phyloP scores from a whole-genome alignment of 202 grass and related monocot species.

The Miscanthus sacchariflorus region DNA sequence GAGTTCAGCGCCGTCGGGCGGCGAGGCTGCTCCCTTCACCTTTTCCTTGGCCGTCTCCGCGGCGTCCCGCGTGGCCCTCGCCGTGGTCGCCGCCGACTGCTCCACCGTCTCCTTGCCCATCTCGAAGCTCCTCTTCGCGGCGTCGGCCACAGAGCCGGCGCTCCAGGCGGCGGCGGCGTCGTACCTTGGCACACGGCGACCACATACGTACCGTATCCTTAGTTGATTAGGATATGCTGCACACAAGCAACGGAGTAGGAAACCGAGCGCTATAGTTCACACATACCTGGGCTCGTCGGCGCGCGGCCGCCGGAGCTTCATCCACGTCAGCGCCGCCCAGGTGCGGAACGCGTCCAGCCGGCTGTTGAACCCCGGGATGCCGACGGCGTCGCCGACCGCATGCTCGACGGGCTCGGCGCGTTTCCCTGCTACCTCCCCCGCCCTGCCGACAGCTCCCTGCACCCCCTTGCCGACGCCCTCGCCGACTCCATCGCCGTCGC shows the following conservation, averaged over 20 bases:
- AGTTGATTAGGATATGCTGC: neutral
- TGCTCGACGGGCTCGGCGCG: conserved; percentile 56
- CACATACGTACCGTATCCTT: neutral
- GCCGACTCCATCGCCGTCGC: neutral
- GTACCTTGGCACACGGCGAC: conserved; percentile 4
- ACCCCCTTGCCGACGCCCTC: neutral
- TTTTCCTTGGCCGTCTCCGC: conserved; percentile 56
- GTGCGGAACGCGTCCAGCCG: conserved; percentile 59
- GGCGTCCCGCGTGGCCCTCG: conserved; percentile 42
- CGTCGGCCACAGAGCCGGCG: conserved; percentile 43
- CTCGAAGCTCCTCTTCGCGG: conserved; percentile 66
- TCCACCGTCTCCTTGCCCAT: conserved; percentile 64
- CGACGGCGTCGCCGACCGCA: conserved; percentile 55
- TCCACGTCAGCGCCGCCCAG: conserved; percentile 64
- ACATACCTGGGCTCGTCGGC: conserved; percentile 46
- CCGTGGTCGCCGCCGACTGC: conserved; percentile 50
- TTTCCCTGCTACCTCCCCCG: neutral
- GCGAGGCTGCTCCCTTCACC: conserved; percentile 42
- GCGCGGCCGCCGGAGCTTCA: conserved; percentile 57
- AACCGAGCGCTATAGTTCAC: neutral
- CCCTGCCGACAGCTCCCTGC: neutral
- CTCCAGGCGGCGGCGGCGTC: neutral
- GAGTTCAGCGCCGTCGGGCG: conserved; percentile 17
- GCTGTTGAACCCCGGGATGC: conserved; percentile 55
- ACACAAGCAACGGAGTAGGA: neutral